A percentile compares a stretch with the other conserved stretches of the same genome.
phyloP scores from a whole-genome alignment of 2,329 filamentous ascomycete species.

The Nannizzia gypsea region DNA sequence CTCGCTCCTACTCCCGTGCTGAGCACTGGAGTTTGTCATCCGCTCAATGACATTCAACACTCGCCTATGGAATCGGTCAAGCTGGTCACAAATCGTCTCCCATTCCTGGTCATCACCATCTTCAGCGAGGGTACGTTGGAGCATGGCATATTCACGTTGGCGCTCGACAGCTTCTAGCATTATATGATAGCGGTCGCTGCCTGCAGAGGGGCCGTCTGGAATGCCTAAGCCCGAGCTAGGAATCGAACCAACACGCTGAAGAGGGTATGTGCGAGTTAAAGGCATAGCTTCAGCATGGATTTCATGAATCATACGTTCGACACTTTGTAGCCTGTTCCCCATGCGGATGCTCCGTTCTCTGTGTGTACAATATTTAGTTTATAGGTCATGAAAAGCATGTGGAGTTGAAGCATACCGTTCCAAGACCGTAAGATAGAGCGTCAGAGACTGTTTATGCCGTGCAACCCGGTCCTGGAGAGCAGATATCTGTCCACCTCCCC shows the following conservation, averaged over 20 bases:
- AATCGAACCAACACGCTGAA: neutral
- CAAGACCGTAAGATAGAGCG: slow-evolving; percentile 13
- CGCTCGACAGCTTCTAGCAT: slow-evolving; percentile 11
- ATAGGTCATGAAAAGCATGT: neutral
- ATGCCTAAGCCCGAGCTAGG: neutral
- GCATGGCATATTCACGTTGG: slow-evolving; percentile 11
- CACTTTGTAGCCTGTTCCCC: neutral
- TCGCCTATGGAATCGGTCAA: slow-evolving; percentile 10
- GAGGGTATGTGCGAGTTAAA: neutral
- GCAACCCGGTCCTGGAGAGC: slow-evolving; percentile 11
- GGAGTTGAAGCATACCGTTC: slow-evolving; percentile 9
- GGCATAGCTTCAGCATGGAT: neutral
- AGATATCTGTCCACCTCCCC: slow-evolving; percentile 9
- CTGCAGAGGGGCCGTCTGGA: neutral
- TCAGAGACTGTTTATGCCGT: slow-evolving; percentile 12
- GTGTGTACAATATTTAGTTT: neutral
- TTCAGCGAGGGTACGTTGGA: slow-evolving; percentile 7
- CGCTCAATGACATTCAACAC: slow-evolving; percentile 11
- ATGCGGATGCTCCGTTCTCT: neutral
- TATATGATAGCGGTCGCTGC: slow-evolving; percentile 10
- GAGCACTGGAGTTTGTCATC: slow-evolving; percentile 9
- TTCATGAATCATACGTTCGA: neutral
- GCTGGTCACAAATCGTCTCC: slow-evolving; percentile 12
- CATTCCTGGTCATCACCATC: slow-evolving; percentile 10
- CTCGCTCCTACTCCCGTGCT: slow-evolving; percentile 8